These are phyloP conservation scores for Albatrellus sp. DNA, from an alignment of 1,284 basidiomycete species.

Conservation along the genomic window DNA sequence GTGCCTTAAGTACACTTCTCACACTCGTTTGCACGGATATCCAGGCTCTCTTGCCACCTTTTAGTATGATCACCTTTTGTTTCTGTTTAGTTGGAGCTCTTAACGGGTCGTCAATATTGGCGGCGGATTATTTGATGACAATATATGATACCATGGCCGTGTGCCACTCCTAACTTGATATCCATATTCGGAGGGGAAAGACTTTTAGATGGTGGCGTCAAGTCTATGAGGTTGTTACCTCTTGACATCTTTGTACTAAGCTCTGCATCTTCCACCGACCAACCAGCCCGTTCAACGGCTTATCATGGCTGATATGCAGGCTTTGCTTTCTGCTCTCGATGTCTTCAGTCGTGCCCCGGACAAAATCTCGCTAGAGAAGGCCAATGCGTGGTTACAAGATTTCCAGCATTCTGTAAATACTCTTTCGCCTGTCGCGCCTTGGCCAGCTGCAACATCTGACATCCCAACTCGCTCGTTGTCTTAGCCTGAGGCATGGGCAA, in stretches of 20 bases:
- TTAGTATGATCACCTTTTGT: slow-evolving; percentile 31
- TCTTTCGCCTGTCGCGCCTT: slow-evolving; percentile 53
- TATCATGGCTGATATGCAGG: slow-evolving; percentile 55
- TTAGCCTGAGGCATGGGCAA: slow-evolving; percentile 92
- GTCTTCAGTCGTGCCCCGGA: slow-evolving; percentile 74
- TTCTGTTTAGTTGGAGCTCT: slow-evolving; percentile 20
- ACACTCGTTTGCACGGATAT: slow-evolving; percentile 56
- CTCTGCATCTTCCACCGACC: background rate
- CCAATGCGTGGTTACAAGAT: slow-evolving; percentile 88
- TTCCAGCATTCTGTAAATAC: slow-evolving; percentile 93
- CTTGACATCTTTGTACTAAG: background rate
- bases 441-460: slow-evolving; percentile 50
- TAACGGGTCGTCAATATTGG: slow-evolving; percentile 22
- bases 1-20: slow-evolving; percentile 22
- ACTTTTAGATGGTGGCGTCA: background rate
- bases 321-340: slow-evolving; percentile 58
- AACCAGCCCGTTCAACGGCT: background rate
- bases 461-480: slow-evolving; percentile 25
- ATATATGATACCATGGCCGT: slow-evolving; percentile 12
- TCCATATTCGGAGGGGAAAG: background rate
- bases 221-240: background rate
- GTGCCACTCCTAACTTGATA: slow-evolving; percentile 9
- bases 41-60: slow-evolving; percentile 30
- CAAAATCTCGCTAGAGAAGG: slow-evolving; percentile 69
- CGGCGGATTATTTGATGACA: slow-evolving; percentile 14